phyloP scores from a whole-genome alignment of 495 filamentous ascomycete species.

The Hypoxylon lienhwacheense region DNA sequence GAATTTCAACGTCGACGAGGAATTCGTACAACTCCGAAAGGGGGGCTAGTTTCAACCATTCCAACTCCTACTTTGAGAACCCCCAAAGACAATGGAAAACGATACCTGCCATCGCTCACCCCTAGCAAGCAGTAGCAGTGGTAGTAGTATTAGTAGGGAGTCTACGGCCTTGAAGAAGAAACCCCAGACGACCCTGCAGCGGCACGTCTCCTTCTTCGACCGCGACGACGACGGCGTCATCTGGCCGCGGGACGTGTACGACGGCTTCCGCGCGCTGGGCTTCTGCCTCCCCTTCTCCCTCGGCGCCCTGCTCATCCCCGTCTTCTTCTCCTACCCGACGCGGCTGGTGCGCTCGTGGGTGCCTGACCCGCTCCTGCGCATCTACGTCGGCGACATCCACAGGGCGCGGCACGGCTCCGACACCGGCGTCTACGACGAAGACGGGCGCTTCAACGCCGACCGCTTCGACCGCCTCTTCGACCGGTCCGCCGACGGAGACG shows the following conservation, averaged over 20 bases:
- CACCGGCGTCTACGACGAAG: conserved; percentile 19
- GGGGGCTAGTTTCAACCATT: too few species aligned
- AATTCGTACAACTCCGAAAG: too few species aligned
- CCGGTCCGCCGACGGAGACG: conserved; percentile 8
- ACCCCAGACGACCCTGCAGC: conserved; percentile 45
- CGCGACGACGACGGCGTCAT: conserved; percentile 52
- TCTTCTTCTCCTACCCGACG: conserved; percentile 31
- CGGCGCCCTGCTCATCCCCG: conserved; percentile 38
- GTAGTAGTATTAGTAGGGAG: too few species aligned
- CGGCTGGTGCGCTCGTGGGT: conserved; percentile 18
- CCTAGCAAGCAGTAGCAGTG: too few species aligned
- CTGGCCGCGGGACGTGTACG: conserved; percentile 51
- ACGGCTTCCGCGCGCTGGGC: conserved; percentile 51
- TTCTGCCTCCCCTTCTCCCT: conserved; percentile 48
- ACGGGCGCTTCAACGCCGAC: conserved; percentile 14
- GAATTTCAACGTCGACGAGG: too few species aligned
- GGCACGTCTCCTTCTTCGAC: conserved; percentile 56
- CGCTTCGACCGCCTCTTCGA: conserved; percentile 21
- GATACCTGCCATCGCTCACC: too few species aligned
- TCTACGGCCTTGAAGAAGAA: background rate
- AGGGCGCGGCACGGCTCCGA: conserved; percentile 30
- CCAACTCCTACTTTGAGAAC: too few species aligned
- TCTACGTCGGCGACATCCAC: conserved; percentile 25
- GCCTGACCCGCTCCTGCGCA: conserved; percentile 18
- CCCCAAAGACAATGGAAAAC: too few species aligned